These are phyloP conservation scores for Phytopythium chamaehyphon DNA, from an alignment of 352 stramenopile species.

Conservation along the genomic window DNA sequence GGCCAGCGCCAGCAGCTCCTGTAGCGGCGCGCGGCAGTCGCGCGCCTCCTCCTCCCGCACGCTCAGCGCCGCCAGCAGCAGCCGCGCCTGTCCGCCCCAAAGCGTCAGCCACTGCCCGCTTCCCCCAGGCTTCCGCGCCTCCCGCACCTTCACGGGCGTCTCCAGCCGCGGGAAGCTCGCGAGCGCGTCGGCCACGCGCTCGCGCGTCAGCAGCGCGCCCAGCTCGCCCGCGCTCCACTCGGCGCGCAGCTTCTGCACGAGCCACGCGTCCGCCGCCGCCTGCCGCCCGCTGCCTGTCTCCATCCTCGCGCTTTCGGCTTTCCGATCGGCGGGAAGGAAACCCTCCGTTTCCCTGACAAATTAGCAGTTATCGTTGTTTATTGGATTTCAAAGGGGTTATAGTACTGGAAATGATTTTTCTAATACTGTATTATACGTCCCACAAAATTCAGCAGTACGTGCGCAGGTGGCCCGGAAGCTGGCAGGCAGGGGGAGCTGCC, in stretches of 20 bases:
- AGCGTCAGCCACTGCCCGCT: neutral
- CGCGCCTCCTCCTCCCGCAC: conserved; percentile 49
- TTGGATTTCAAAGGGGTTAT: too few species aligned
- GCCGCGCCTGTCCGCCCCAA: conserved; percentile 27
- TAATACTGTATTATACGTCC: too few species aligned
- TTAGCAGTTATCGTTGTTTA: too few species aligned
- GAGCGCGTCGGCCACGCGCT: conserved; percentile 55
- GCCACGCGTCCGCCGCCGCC: conserved; percentile 49
- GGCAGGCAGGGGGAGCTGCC: too few species aligned
- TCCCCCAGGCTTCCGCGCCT: neutral
- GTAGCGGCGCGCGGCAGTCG: conserved; percentile 38
- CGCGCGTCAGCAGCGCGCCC: conserved; percentile 47
- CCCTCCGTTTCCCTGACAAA: too few species aligned
- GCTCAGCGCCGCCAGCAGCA: conserved; percentile 66
- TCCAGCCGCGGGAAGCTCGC: conserved; percentile 57
- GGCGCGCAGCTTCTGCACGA: conserved; percentile 69
- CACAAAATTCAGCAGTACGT: neutral
- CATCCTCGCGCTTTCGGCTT: conserved; percentile 7
- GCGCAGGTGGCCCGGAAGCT: too few species aligned
- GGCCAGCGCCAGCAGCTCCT: conserved; percentile 45
- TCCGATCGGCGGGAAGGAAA: too few species aligned
- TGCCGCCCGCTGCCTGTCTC: conserved; percentile 8
- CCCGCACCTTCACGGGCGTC: conserved; percentile 58
- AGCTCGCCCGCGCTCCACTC: conserved; percentile 78
- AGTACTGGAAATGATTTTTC: too few species aligned